phyloP scores from a whole-genome alignment of 257 asterid species.

The Ehretia macrophylla region DNA sequence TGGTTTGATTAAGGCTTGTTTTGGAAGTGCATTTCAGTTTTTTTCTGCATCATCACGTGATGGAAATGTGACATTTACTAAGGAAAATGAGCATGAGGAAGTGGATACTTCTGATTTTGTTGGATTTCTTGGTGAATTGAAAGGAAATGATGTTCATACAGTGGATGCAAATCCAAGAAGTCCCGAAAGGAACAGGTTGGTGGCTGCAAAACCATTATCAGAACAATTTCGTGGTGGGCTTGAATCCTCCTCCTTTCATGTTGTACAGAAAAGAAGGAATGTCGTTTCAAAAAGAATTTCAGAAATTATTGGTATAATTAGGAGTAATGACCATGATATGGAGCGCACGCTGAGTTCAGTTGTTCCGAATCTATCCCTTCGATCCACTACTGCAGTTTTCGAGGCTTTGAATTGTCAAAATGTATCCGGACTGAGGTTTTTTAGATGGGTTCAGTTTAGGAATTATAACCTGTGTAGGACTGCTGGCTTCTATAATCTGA shows the following conservation, averaged over 20 bases:
- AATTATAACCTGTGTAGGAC: constrained; percentile 34
- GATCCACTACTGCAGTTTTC: constrained; percentile 40
- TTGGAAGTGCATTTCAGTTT: constrained; percentile 14
- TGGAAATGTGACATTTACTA: constrained; percentile 10
- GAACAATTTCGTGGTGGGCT: constrained; percentile 5
- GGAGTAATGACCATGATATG: constrained; percentile 35
- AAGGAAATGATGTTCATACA: constrained; percentile 18
- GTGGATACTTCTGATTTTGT: too few relatives aligned
- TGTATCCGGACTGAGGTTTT: constrained; percentile 57
- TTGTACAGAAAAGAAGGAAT: constrained; percentile 16
- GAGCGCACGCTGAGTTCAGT: constrained; percentile 37
- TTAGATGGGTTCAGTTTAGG: constrained; percentile 50
- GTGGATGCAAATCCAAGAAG: not conserved
- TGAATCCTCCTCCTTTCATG: too few relatives aligned
- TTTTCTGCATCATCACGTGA: constrained; percentile 20
- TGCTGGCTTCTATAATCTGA: constrained; percentile 49
- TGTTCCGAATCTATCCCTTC: constrained; percentile 24
- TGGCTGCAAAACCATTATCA: not conserved
- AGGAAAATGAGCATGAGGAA: constrained; percentile 10
- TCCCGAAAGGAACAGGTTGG: not conserved
- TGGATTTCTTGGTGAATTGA: too few relatives aligned
- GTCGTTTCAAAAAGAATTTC: constrained; percentile 14
- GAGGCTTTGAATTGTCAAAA: constrained; percentile 39
- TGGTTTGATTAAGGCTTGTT: constrained; percentile 1
- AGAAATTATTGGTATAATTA: constrained; percentile 47